These are phyloP conservation scores for Mortierella sp. DNA, from an alignment of 371 early-diverging fungal genomes.

Conservation along the genomic window DNA sequence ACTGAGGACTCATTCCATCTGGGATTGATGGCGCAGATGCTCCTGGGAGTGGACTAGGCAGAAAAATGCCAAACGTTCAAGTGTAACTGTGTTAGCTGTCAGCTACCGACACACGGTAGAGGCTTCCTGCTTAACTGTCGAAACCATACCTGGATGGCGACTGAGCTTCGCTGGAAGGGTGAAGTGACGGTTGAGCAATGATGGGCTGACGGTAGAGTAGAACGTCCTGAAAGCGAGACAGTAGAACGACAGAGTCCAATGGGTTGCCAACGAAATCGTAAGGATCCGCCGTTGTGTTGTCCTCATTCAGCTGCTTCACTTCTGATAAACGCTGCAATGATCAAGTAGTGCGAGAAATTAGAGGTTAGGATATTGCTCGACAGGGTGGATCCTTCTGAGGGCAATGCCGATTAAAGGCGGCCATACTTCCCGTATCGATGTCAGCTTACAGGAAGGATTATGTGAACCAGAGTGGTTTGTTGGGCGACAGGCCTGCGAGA, in stretches of 20 bases:
- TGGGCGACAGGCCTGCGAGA: constrained; percentile 68
- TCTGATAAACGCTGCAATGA: constrained; percentile 63
- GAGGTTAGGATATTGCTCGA: neutral
- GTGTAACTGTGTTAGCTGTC: neutral
- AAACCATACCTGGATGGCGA: constrained; percentile 21
- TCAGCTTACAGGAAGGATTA: constrained; percentile 72
- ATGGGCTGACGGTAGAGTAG: constrained; percentile 72
- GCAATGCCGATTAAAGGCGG: neutral
- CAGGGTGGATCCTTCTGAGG: neutral
- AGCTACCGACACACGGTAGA: neutral
- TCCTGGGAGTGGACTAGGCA: constrained; percentile 33
- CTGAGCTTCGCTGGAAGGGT: neutral
- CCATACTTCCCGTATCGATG: neutral
- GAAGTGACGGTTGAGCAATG: constrained; percentile 3
- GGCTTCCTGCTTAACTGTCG: neutral
- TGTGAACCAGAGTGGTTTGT: constrained; percentile 72
- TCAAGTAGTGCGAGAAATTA: neutral
- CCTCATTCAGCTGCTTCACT: constrained; percentile 65
- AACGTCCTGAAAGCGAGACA: constrained; percentile 74
- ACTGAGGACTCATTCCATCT: constrained; percentile 70
- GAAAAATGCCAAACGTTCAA: neutral
- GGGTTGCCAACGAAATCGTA: constrained; percentile 69
- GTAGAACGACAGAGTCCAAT: constrained; percentile 67
- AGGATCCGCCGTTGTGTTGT: constrained; percentile 64
- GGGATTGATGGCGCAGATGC: constrained; percentile 49